Evolutionary conservation across 2,329 filamentous ascomycete genomes (phyloP).

Genomic region (Exophiala lecanii-corni): DNA sequence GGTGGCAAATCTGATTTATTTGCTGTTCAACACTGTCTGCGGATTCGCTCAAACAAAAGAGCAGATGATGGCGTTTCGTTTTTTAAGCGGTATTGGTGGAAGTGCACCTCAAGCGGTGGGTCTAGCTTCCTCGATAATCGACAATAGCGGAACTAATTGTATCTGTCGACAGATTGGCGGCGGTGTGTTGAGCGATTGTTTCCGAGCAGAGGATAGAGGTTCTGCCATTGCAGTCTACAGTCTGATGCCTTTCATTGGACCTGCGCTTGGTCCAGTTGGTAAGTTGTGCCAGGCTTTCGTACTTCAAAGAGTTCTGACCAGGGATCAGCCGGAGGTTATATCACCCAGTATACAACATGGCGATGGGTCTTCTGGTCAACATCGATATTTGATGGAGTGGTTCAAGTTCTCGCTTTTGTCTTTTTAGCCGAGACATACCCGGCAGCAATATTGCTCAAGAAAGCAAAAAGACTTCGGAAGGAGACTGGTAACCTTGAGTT

Average conservation of each 20-base stretch:
- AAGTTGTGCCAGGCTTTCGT: too few species aligned
- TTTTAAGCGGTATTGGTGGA: conserved; percentile 46
- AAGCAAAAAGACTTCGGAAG: conserved; percentile 17
- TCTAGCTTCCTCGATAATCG: conserved; percentile 5
- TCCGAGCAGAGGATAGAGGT: conserved; percentile 50
- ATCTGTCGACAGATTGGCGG: conserved; percentile 26
- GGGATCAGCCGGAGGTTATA: conserved; percentile 4
- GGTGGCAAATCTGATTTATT: conserved; percentile 40
- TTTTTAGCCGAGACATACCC: conserved; percentile 32
- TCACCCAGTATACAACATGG: conserved; percentile 32
- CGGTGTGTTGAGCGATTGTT: conserved; percentile 43
- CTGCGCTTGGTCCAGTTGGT: conserved; percentile 52
- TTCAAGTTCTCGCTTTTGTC: conserved; percentile 24
- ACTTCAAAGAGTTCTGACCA: background rate
- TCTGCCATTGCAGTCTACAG: conserved; percentile 52
- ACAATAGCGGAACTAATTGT: too few species aligned
- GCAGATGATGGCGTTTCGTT: conserved; percentile 44
- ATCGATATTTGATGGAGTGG: conserved; percentile 23
- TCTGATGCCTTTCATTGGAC: conserved; percentile 53
- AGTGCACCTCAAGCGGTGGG: conserved; percentile 31
- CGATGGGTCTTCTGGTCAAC: conserved; percentile 33
- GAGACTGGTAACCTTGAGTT: conserved; percentile 31
- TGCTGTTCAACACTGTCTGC: conserved; percentile 48
- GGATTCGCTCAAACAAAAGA: conserved; percentile 42
- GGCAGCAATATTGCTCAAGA: conserved; percentile 28